These are phyloP conservation scores for Macrolepiota fuliginosa DNA, from an alignment of 768 basidiomycete species.

Conservation along the genomic window DNA sequence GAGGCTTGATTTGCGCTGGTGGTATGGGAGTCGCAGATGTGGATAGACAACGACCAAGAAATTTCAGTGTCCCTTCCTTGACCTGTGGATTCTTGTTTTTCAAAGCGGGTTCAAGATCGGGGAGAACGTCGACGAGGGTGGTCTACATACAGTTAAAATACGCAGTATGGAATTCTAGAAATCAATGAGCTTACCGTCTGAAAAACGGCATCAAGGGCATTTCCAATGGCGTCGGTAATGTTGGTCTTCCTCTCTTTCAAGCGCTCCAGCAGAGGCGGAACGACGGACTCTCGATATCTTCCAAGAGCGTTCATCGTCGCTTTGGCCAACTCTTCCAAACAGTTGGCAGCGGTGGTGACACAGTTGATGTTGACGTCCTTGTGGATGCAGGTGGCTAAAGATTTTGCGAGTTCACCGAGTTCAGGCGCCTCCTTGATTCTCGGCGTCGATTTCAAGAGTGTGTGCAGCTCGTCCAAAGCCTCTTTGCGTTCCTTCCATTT, in stretches of 20 bases:
- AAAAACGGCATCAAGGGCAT: constrained; percentile 87
- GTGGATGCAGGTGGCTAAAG: constrained; percentile 77
- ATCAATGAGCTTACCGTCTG: constrained; percentile 54
- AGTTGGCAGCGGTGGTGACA: constrained; percentile 83
- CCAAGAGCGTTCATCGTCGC: constrained; percentile 76
- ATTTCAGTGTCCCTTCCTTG: constrained; percentile 89
- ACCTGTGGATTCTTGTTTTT: constrained; percentile 96
- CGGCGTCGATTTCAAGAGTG: constrained; percentile 64
- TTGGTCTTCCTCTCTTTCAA: constrained; percentile 92
- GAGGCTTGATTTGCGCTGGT: constrained; percentile 73
- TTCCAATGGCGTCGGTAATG: constrained; percentile 87
- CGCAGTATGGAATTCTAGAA: constrained; percentile 7
- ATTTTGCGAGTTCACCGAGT: constrained; percentile 71
- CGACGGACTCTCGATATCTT: constrained; percentile 66
- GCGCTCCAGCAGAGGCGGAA: constrained; percentile 80
- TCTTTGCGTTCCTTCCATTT: constrained; percentile 99
- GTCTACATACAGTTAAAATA: constrained; percentile 46
- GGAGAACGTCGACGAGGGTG: constrained; percentile 74
- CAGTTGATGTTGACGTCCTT: constrained; percentile 95
- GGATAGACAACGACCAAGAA: constrained; percentile 75
- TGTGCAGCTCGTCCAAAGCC: constrained; percentile 78
- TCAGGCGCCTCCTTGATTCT: constrained; percentile 80
- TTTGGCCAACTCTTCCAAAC: constrained; percentile 83
- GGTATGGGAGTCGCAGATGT: constrained; percentile 69
- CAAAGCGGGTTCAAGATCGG: constrained; percentile 75